Evolutionary conservation across 2,329 filamentous ascomycete genomes (phyloP).

Genomic region (Ophidiomyces ophidiicola): DNA sequence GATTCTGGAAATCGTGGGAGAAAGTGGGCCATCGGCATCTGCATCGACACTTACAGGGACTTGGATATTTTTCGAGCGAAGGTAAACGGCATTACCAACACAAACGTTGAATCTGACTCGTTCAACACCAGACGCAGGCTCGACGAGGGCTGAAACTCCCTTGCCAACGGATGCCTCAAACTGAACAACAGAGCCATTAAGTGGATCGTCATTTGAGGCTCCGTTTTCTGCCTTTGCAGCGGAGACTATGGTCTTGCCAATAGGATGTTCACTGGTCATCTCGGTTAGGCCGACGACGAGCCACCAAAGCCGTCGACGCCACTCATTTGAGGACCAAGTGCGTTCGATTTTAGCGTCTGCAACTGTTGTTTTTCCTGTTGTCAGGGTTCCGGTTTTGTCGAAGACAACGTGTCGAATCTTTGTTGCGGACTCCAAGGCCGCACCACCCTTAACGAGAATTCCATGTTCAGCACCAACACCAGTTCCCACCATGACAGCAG

Average conservation of each 20-base stretch:
- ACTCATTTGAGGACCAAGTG: conserved; percentile 57
- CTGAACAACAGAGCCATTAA: conserved; percentile 74
- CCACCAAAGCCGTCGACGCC: conserved; percentile 76
- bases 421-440: conserved; percentile 65
- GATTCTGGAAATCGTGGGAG: conserved; percentile 15
- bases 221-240: conserved; percentile 66
- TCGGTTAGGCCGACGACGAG: conserved; percentile 89
- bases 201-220: conserved; percentile 55
- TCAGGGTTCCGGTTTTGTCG: conserved; percentile 76
- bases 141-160: conserved; percentile 70
- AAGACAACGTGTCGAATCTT: conserved; percentile 57
- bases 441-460: conserved; percentile 94
- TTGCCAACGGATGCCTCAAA: conserved; percentile 75
- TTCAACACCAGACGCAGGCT: conserved; percentile 58
- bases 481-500: conserved; percentile 98
- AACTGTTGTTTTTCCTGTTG: conserved; percentile 89
- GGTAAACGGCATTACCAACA: conserved; percentile 68
- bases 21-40: conserved; percentile 21
- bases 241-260: conserved; percentile 73
- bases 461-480: conserved; percentile 89
- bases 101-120: conserved; percentile 64
- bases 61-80: conserved; percentile 55
- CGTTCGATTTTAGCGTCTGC: conserved; percentile 55
- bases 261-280: conserved; percentile 88
- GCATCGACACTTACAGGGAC: conserved; percentile 32